A percentile compares a stretch with the other conserved stretches of the same genome.
phyloP scores from a whole-genome alignment of 2,329 filamentous ascomycete species.

The Coleophoma cylindrospora region DNA sequence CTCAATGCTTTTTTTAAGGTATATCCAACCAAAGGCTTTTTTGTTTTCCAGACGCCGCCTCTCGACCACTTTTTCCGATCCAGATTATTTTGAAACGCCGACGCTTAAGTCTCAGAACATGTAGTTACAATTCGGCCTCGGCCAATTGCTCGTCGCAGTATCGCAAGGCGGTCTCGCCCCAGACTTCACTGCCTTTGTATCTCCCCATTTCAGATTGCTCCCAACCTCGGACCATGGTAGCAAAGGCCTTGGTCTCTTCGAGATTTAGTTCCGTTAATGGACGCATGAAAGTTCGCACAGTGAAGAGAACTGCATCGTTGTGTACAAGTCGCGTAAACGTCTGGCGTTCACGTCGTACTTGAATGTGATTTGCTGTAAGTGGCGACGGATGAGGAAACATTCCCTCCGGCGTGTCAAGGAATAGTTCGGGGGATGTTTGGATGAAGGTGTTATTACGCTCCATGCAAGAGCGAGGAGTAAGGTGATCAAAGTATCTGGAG shows the following conservation, averaged over 20 bases:
- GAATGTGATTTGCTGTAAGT: slow-evolving; percentile 28
- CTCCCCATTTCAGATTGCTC: slow-evolving; percentile 33
- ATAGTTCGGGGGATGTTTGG: slow-evolving; percentile 38
- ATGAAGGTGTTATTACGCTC: slow-evolving; percentile 44
- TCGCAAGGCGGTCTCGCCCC: slow-evolving; percentile 24
- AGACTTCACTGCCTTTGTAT: slow-evolving; percentile 38
- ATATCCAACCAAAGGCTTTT: too few species aligned
- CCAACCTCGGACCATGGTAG: slow-evolving; percentile 38
- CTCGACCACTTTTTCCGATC: too few species aligned
- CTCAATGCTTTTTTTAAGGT: too few species aligned
- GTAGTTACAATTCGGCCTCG: not conserved
- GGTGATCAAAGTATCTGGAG: slow-evolving; percentile 37
- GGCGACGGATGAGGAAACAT: slow-evolving; percentile 17
- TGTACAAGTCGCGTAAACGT: slow-evolving; percentile 40
- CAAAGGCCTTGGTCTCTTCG: slow-evolving; percentile 34
- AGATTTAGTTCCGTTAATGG: slow-evolving; percentile 33
- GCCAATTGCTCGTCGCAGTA: slow-evolving; percentile 8
- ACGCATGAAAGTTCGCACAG: slow-evolving; percentile 41
- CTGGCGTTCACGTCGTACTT: slow-evolving; percentile 43
- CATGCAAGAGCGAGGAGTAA: slow-evolving; percentile 37
- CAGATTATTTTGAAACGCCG: too few species aligned
- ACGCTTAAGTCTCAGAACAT: too few species aligned
- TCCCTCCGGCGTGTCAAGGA: slow-evolving; percentile 35
- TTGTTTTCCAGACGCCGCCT: too few species aligned
- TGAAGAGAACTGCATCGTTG: slow-evolving; percentile 40